Percentiles rank a stretch among this genome's conserved stretches.
Evolutionary conservation across 2,329 filamentous ascomycete species (phyloP).

Genomic region (Gremmenia infestans): DNA sequence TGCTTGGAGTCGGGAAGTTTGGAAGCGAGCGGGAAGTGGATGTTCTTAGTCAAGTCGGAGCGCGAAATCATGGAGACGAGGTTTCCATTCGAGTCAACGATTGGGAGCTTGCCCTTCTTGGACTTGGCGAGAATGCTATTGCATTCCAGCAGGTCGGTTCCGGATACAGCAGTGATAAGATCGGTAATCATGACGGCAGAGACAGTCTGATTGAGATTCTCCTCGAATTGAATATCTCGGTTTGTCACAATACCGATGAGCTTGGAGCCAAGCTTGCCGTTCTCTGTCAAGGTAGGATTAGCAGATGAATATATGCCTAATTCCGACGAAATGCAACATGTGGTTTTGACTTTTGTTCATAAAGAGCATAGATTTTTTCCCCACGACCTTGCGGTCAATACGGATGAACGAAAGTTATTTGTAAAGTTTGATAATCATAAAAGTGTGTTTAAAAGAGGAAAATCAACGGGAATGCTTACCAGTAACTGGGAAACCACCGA

Average conservation of each 20-base stretch:
- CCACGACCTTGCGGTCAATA: constrained; percentile 83
- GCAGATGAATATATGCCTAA: constrained; percentile 22
- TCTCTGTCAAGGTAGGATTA: constrained; percentile 57
- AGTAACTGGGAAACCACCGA: constrained; percentile 96
- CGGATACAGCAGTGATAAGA: constrained; percentile 78
- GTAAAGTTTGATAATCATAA: constrained; percentile 77
- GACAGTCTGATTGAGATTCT: constrained; percentile 65
- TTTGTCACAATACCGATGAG: constrained; percentile 96
- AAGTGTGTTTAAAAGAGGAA: constrained; percentile 31
- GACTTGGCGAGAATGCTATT: constrained; percentile 91
- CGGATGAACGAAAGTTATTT: constrained; percentile 99
- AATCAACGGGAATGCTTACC: constrained; percentile 59
- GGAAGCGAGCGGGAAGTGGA: constrained; percentile 92
- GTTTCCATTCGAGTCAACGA: constrained; percentile 78
- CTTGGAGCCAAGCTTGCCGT: constrained; percentile 89
- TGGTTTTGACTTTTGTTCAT: constrained; percentile 33
- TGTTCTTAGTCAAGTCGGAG: constrained; percentile 97
- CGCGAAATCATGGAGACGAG: constrained; percentile 88
- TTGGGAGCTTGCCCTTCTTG: constrained; percentile 97
- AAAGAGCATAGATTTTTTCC: constrained; percentile 58
- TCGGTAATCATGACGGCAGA: constrained; percentile 93
- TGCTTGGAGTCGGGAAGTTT: constrained; percentile 98
- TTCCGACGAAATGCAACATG: neutral
- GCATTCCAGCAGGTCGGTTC: constrained; percentile 80
- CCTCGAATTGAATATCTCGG: constrained; percentile 96